Evolutionary conservation across 2,329 filamentous ascomycete species (phyloP), one percentile per base, ranked within the genome.

Genomic region (Colletotrichum plurivorum): DNA sequence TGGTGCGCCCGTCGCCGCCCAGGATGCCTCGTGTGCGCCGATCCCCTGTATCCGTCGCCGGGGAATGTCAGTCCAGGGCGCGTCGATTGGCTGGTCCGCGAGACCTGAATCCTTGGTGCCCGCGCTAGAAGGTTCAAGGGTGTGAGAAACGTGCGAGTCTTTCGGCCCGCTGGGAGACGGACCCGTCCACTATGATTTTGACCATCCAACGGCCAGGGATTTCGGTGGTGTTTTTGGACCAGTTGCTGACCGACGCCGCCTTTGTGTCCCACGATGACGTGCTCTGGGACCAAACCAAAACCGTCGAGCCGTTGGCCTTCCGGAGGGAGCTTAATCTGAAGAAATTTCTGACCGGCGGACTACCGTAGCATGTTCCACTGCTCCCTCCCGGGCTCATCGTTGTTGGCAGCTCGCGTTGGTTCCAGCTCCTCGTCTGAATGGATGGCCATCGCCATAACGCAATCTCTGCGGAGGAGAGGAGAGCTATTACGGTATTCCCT

Each of bases 261-360:
- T 51, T 48, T 55, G 46, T 55, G 43, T 60, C 49, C 49, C 46
- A 49, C 66, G 27, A 69, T 69, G 66, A 65, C 66, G 66, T 65
- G 66, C 61, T 54, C 46, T 16, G 36, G 25, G 48, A 46, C 31
- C 52, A 31, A 31, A 15, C 31, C 49, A 36, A 20, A 36, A 36
- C 8, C 31, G 31, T 36, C 31, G 31, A 36, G 10, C 31, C 31
- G 31, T 36, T 36, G 31, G 31, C 8, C 8, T 36, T 3, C 31
- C 10, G 8, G 3, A 10, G 8, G 10, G 8, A 36, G 31, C 31
- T 36, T 2, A 36, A 36, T 20, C 31, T 22, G 51, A 52, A 15
- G 41, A 58, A 46, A 59, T 49, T 22, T 55, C 54, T 69, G 66
- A 58, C 41, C 18, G 51, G 41, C 53, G 59, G 53, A 41, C 53